Base-by-base conservation (phyloP, 2,329 filamentous ascomycete species). In the Lizonia empirigonia region DNA sequence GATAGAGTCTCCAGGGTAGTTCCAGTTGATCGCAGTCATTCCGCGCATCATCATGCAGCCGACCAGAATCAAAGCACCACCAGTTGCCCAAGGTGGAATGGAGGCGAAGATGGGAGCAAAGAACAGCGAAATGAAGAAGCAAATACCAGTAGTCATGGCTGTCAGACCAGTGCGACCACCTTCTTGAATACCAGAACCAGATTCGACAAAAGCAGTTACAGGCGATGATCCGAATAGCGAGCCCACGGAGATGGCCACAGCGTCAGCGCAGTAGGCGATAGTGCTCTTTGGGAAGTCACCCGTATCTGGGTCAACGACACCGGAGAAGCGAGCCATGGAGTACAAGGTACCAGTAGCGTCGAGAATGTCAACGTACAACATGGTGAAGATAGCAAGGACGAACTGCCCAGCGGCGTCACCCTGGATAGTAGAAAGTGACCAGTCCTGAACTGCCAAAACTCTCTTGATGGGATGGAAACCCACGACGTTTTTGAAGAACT, bases 71-170 rank as follows among this genome's bases (percentile, higher is more conserved):
- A 95, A 81, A n/a, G 91, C 91, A 69, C 88, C 91, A 34, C 91
- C 91, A 0, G 91, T 96, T 1, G 91, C 91, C 89, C 90, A 95
- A 0, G 90, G 87, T 3, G 91, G 91, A 50, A 95, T 94, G 0
- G 89, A 92, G 5, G 91, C 90, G 67, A 95, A 95, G 50, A 95
- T 93, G 0, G 91, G 91, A 0, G 90, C 90, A 69, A 95, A 95
- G 80, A 95, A 95, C 53, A 96, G 82, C 44, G 89, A 85, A 68
- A 95, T 84, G 51, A 72, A 69, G 78, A 96, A 96, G 75, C 88
- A 91, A 35, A 95, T 38, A 4, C 91, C 91, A 0, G 89, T 88
- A 7, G 83, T 78, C 69, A 92, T 89, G 33, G 90, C 85, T 0
- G 90, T 93, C 15, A 96, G 74, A 7, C 91, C 91, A 0, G 91